phyloP scores from a whole-genome alignment of 345 rosid genomes.

The Brassica juncea region DNA sequence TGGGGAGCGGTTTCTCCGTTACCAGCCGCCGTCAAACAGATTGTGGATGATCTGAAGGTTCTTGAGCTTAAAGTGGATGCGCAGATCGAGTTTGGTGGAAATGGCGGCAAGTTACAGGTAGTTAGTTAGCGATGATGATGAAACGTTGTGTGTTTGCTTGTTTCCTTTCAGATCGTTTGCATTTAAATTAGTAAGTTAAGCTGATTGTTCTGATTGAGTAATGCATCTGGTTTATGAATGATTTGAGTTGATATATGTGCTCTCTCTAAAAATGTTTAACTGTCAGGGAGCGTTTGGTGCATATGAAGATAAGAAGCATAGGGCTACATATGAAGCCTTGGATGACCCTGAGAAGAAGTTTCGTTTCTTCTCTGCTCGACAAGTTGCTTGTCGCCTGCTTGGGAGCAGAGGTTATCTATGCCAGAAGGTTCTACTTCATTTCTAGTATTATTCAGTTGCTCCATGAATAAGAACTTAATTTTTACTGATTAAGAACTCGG shows the following conservation, averaged over 20 bases:
- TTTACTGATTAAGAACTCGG: neutral
- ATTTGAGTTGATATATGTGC: too few species aligned
- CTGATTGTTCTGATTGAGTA: neutral
- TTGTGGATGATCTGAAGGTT: slow-evolving; percentile 70
- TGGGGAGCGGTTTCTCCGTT: slow-evolving; percentile 76
- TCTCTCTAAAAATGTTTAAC: too few species aligned
- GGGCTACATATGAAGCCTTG: slow-evolving; percentile 76
- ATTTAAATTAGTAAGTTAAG: neutral
- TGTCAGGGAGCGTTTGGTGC: slow-evolving; percentile 69
- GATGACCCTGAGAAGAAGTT: slow-evolving; percentile 77
- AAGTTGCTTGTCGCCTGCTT: slow-evolving; percentile 81
- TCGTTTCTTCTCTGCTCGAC: slow-evolving; percentile 81
- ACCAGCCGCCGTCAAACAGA: slow-evolving; percentile 64
- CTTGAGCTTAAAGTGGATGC: slow-evolving; percentile 59
- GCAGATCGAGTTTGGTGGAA: slow-evolving; percentile 74
- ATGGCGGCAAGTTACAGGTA: slow-evolving; percentile 84
- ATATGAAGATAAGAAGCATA: slow-evolving; percentile 87
- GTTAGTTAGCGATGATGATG: neutral
- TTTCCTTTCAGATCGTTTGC: neutral
- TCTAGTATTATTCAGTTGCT: neutral
- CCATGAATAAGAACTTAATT: neutral
- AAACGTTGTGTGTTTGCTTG: neutral
- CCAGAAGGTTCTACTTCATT: slow-evolving; percentile 59
- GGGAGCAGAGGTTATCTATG: slow-evolving; percentile 94
- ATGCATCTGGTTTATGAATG: too few species aligned